Evolutionary conservation across 192 early-diverging fungal genomes (phyloP).

Genomic region (Mortierella antarctica): DNA sequence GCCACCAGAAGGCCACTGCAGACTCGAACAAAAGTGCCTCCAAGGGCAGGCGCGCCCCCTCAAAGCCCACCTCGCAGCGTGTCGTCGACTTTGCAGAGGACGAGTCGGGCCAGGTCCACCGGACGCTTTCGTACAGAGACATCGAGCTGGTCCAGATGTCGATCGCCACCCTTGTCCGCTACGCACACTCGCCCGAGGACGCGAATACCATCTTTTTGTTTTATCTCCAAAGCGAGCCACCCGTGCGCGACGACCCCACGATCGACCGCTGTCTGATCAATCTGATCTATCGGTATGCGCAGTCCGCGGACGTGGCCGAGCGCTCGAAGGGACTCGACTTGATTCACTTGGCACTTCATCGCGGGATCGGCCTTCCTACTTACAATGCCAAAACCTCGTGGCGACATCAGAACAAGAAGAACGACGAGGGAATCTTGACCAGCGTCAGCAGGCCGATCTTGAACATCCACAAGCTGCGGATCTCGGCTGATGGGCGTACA

Average conservation of each 20-base stretch:
- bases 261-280: constrained; percentile 36
- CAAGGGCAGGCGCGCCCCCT: background rate
- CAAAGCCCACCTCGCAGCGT: too few species aligned
- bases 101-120: background rate
- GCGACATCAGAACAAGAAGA: background rate
- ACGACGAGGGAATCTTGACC: background rate
- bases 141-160: constrained; percentile 4
- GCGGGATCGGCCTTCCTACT: constrained; percentile 19
- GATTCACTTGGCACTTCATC: constrained; percentile 32
- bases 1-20: constrained; percentile 10
- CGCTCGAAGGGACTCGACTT: constrained; percentile 29
- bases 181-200: constrained; percentile 24
- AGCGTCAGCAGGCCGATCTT: constrained; percentile 30
- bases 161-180: constrained; percentile 30
- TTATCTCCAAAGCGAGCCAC: constrained; percentile 26
- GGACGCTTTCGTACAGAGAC: constrained; percentile 5
- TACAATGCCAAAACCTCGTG: constrained; percentile 6
- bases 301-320: background rate
- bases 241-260: constrained; percentile 21
- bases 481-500: constrained; percentile 14
- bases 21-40: background rate
- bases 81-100: constrained; percentile 6
- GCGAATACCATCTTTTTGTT: constrained; percentile 37
- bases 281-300: constrained; percentile 41
- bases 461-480: constrained; percentile 1